These are phyloP conservation scores for Knufia petricola DNA, from an alignment of 2,329 filamentous ascomycete species.

Conservation along the genomic window DNA sequence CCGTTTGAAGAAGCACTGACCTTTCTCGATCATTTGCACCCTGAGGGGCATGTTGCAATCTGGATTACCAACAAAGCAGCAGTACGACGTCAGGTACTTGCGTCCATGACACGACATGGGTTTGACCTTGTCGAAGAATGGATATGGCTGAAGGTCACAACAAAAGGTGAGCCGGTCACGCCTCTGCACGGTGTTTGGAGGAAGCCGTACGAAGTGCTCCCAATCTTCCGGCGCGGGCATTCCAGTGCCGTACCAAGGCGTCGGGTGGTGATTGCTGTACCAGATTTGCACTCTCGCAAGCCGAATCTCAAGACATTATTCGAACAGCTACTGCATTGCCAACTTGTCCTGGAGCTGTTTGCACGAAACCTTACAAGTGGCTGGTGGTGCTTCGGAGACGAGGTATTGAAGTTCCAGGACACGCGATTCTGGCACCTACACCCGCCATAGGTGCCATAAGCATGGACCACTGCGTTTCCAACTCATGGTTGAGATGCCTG, in stretches of 20 bases:
- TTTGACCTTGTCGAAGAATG: slow-evolving; percentile 49
- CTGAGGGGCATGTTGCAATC: slow-evolving; percentile 40
- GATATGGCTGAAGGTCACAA: slow-evolving; percentile 54
- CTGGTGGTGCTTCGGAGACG: slow-evolving; percentile 55
- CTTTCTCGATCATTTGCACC: slow-evolving; percentile 35
- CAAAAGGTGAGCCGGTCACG: slow-evolving; percentile 42
- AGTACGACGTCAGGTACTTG: slow-evolving; percentile 38
- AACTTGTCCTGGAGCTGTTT: slow-evolving; percentile 50
- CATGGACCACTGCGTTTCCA: no score
- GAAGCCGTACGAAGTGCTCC: slow-evolving; percentile 51
- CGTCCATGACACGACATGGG: slow-evolving; percentile 40
- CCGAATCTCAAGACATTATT: slow-evolving; percentile 50
- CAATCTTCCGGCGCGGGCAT: slow-evolving; percentile 37
- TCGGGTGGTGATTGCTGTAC: slow-evolving; percentile 48
- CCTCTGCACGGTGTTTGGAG: slow-evolving; percentile 45
- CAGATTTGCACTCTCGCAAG: slow-evolving; percentile 57
- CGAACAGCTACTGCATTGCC: slow-evolving; percentile 31
- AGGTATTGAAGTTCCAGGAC: slow-evolving; percentile 51
- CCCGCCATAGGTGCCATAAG: background rate
- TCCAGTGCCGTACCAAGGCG: slow-evolving; percentile 27
- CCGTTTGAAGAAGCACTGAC: slow-evolving; percentile 30
- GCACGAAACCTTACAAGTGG: slow-evolving; percentile 49
- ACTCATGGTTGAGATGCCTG: no score
- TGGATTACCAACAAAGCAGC: slow-evolving; percentile 54
- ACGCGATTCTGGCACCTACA: background rate